Evolutionary conservation across 495 filamentous ascomycete genomes (phyloP).

Genomic region (Podospora appendiculata): DNA sequence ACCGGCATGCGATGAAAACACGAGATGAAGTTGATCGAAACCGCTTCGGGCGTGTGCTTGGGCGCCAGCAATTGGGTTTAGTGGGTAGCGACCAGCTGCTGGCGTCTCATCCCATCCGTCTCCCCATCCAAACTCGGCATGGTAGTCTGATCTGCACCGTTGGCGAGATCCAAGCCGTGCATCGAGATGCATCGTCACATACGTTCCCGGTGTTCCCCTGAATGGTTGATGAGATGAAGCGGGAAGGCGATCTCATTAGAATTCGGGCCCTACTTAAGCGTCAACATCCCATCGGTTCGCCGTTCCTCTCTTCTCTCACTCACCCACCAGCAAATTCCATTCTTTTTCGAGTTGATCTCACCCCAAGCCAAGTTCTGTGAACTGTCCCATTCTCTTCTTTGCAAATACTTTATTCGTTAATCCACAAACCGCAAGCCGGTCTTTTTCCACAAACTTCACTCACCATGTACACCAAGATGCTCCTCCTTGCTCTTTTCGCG

Average conservation of each 20-base stretch:
- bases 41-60: neutral
- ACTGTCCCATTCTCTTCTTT: slow-evolving; percentile 16
- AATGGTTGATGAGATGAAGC: neutral
- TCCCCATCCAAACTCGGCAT: neutral
- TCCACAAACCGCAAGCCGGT: slow-evolving; percentile 20
- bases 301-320: neutral
- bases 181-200: neutral
- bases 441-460: slow-evolving; percentile 5
- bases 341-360: slow-evolving; percentile 22
- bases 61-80: neutral
- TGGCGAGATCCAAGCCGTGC: neutral
- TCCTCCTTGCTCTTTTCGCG: slow-evolving; percentile 20
- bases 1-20: neutral
- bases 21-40: neutral
- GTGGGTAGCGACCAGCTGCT: neutral
- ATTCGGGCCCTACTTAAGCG: neutral
- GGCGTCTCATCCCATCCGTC: neutral
- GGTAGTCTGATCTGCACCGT: neutral
- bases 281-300: neutral
- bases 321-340: slow-evolving; percentile 6
- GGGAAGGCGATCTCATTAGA: neutral
- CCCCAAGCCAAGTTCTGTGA: slow-evolving; percentile 22
- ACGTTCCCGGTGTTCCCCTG: neutral
- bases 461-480: slow-evolving; percentile 23
- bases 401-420: slow-evolving; percentile 4